phyloP scores from a whole-genome alignment of 768 basidiomycete genomes.

The Thelephora ganbajun region DNA sequence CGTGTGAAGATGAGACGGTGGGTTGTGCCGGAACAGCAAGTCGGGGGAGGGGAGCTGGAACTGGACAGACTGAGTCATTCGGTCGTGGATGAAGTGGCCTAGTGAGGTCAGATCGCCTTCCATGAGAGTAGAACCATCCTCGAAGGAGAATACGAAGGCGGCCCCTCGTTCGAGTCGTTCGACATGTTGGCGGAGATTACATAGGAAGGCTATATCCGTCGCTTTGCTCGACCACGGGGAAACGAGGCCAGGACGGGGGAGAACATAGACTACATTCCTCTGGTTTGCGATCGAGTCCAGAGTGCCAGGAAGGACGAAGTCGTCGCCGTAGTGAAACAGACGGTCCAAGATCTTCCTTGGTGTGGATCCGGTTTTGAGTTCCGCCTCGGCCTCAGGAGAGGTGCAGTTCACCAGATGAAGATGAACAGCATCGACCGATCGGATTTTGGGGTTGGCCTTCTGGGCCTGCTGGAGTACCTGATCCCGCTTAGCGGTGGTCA shows the following conservation, averaged over 20 bases:
- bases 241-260: constrained; percentile 80
- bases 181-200: constrained; percentile 60
- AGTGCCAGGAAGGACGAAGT: constrained; percentile 37
- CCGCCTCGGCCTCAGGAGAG: constrained; percentile 27
- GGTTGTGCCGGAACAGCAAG: constrained; percentile 42
- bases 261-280: constrained; percentile 48
- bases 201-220: constrained; percentile 84
- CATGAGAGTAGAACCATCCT: constrained; percentile 26
- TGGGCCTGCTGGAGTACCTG: constrained; percentile 51
- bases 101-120: constrained; percentile 36
- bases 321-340: constrained; percentile 78
- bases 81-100: constrained; percentile 73
- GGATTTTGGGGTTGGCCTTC: constrained; percentile 32
- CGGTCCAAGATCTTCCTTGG: constrained; percentile 43
- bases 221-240: constrained; percentile 99
- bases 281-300: constrained; percentile 17
- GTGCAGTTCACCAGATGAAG: constrained; percentile 71
- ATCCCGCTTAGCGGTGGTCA: constrained; percentile 59
- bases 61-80: constrained; percentile 86
- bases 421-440: constrained; percentile 70
- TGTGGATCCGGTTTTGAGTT: constrained; percentile 33
- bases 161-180: constrained; percentile 80
- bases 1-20: constrained; percentile 53
- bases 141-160: constrained; percentile 46
- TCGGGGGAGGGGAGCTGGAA: constrained; percentile 42